Percentiles rank a stretch among this genome's conserved stretches.
These are phyloP conservation scores for Komagataella kurtzmanii DNA, from an alignment of 805 yeast genomes.

Conservation along the genomic window DNA sequence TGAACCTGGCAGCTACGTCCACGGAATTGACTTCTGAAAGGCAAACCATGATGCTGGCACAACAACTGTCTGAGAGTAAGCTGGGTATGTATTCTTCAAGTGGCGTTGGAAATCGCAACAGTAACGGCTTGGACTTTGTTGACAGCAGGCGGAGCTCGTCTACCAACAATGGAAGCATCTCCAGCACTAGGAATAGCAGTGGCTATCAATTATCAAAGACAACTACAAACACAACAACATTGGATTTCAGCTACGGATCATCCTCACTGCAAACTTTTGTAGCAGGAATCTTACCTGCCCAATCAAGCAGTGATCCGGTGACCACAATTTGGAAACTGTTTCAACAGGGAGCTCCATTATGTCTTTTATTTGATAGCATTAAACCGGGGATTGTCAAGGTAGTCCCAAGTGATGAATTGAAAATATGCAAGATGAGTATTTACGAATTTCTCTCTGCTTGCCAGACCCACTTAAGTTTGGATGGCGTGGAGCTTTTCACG, in stretches of 20 bases:
- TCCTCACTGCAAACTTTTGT: constrained; percentile 33
- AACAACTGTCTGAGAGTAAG: constrained; percentile 7
- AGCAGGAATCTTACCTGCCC: constrained; percentile 68
- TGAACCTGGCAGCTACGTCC: constrained; percentile 46
- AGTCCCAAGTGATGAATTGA: constrained; percentile 66
- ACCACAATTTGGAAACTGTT: constrained; percentile 81
- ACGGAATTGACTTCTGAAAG: constrained; percentile 64
- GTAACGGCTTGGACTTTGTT: constrained; percentile 1
- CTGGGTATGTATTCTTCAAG: constrained; percentile 8
- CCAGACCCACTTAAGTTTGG: constrained; percentile 56
- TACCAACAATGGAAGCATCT: not conserved
- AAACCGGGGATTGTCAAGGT: constrained; percentile 40
- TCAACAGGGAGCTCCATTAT: constrained; percentile 86
- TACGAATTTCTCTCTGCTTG: constrained; percentile 86
- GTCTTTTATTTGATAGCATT: constrained; percentile 68
- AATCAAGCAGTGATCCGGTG: constrained; percentile 76
- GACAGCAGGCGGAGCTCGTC: constrained; percentile 2
- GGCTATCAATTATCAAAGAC: constrained; percentile 10
- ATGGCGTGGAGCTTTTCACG: constrained; percentile 77
- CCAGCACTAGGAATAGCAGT: not conserved
- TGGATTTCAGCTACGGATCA: constrained; percentile 4
- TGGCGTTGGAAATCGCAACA: constrained; percentile 10
- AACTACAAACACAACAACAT: constrained; percentile 20
- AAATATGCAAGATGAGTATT: constrained; percentile 77
- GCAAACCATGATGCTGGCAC: constrained; percentile 43